Percentiles rank a stretch among this genome's conserved stretches.
These are phyloP conservation scores for Opeltia flavorubescens DNA, from an alignment of 495 filamentous ascomycete species.

Conservation along the genomic window DNA sequence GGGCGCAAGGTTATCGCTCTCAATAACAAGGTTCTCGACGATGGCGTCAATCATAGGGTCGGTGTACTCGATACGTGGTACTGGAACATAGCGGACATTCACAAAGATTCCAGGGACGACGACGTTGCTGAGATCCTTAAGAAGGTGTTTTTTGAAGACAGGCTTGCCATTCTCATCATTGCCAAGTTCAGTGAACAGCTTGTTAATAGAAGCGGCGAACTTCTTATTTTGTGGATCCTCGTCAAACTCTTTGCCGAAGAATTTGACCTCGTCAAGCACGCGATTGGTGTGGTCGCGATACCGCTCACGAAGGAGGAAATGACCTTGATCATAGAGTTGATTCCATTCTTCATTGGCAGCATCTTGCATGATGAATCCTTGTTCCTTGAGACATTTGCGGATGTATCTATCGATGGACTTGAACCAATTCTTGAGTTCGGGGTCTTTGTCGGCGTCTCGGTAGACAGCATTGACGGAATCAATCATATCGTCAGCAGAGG, in stretches of 20 bases:
- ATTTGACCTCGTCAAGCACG: conserved; percentile 79
- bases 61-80: conserved; percentile 87
- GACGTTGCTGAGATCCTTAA: conserved; percentile 78
- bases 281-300: conserved; percentile 82
- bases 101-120: conserved; percentile 79
- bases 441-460: conserved; percentile 77
- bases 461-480: conserved; percentile 80
- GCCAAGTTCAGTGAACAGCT: conserved; percentile 78
- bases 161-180: conserved; percentile 73
- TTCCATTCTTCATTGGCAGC: conserved; percentile 73
- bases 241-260: conserved; percentile 78
- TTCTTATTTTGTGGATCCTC: conserved; percentile 71
- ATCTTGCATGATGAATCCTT: conserved; percentile 84
- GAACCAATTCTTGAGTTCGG: conserved; percentile 85
- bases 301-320: conserved; percentile 75
- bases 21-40: conserved; percentile 86
- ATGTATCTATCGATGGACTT: conserved; percentile 61
- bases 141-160: conserved; percentile 76
- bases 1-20: conserved; percentile 94
- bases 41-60: conserved; percentile 77
- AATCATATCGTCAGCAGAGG: conserved; percentile 74
- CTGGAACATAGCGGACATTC: conserved; percentile 77
- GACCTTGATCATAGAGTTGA: conserved; percentile 68
- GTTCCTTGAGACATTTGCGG: conserved; percentile 69
- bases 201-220: conserved; percentile 61